Conservation (phyloP, 2,329 filamentous ascomycete species). For the Mariannaea elegans region DNA sequence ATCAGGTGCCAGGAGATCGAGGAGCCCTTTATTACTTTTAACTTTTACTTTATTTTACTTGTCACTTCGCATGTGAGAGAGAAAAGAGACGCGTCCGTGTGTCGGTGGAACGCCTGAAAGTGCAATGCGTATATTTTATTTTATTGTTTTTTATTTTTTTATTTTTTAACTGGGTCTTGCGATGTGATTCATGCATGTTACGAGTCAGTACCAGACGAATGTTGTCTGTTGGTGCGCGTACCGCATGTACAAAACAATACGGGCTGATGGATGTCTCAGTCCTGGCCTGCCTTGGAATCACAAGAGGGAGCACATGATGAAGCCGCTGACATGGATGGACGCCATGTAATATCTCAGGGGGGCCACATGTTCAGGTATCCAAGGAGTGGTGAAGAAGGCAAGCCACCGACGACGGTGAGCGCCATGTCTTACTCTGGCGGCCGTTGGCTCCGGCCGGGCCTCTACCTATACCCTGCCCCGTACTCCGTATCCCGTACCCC, state of each 20-base stretch:
- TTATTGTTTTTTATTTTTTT: too few species aligned
- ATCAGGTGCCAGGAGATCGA: background rate
- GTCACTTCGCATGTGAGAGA: background rate
- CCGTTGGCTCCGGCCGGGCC: background rate
- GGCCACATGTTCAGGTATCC: background rate
- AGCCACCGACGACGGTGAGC: background rate
- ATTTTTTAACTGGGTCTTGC: conserved; percentile 22
- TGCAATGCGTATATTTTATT: background rate
- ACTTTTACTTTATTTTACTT: background rate
- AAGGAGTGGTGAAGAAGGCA: background rate
- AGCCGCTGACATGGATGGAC: conserved; percentile 22
- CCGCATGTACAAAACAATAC: conserved; percentile 1
- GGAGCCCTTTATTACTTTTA: too few species aligned
- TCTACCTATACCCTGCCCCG: background rate
- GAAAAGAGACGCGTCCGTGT: conserved; percentile 13
- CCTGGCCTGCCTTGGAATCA: background rate
- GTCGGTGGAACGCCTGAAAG: conserved; percentile 10
- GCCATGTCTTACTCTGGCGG: background rate
- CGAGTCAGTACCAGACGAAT: conserved; percentile 28
- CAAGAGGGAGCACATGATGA: conserved; percentile 12
- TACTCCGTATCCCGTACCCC: background rate
- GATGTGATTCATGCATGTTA: conserved; percentile 40
- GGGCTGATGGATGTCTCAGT: conserved; percentile 9
- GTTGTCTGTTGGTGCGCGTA: background rate
- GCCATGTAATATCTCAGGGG: background rate